Base-by-base conservation (phyloP, 176 grass and related monocot species). In the Musa troglodytarum region DNA sequence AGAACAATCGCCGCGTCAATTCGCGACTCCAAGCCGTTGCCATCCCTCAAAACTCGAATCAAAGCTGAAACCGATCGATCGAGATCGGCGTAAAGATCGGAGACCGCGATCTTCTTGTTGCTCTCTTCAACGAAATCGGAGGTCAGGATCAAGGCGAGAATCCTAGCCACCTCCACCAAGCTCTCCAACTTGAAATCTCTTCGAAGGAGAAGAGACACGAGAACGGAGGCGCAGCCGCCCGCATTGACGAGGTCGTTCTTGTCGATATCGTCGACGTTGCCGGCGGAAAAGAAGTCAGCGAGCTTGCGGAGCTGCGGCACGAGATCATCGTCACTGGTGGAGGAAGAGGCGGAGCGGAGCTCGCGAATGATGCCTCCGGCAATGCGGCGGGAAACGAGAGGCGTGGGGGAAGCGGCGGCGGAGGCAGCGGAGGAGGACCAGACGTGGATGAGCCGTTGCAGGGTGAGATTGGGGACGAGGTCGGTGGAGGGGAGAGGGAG, bases 231-330 rank as follows among this genome's bases (percentile, higher is more conserved):
- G 34, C 88, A 87, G 74, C 73, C 70, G 55, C 86, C 86, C 29
- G 86, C 80, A 77, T 80, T 74, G 2, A 94, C 53, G 0, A 99
- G 78, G 74, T 84, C 73, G 66, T 94, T 92, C 85, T 92, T 99
- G 15, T 89, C 88, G 72, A 94, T 91, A 16, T 94, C 95, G 21
- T 94, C 90, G 7, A 89, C 76, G 61, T 99, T 88, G 53, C 87
- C 88, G 43, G 88, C 84, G 16, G 80, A 85, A 16, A 99, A 86
- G 21, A 92, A 89, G 4, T 77, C 90, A 0, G 90, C 88, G 0
- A 99, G 84, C 78, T 82, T 57, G 21, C 86, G 59, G 9, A 99
- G 82, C 1, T 80, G 65, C 0, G 80, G 0, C 7, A 74, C 63
- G 0, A 86, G 79, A 29, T 74, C 72, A 61, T 63, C 13, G n/a